Evolutionary conservation across 2,329 filamentous ascomycete genomes (phyloP).

Genomic region (Fonsecaea pedrosoi): DNA sequence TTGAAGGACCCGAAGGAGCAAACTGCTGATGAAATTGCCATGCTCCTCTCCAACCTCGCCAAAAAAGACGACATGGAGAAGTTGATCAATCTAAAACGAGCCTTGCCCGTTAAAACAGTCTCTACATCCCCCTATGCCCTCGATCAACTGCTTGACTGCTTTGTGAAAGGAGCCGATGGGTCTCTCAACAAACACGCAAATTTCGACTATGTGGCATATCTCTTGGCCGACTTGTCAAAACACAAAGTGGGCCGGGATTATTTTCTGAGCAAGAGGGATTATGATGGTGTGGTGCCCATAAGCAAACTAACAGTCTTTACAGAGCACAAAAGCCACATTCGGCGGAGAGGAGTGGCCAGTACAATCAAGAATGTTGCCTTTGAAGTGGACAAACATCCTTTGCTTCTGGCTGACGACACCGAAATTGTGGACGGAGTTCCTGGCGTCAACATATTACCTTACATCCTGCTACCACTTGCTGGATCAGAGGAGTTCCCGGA

Average conservation of each 20-base stretch:
- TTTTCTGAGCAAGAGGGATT: slow-evolving; percentile 74
- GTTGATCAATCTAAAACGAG: slow-evolving; percentile 72
- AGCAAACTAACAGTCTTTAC: slow-evolving; percentile 95
- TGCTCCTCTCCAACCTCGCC: slow-evolving; percentile 90
- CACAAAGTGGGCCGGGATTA: slow-evolving; percentile 71
- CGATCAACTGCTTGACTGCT: slow-evolving; percentile 92
- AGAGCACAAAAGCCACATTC: slow-evolving; percentile 80
- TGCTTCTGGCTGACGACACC: slow-evolving; percentile 72
- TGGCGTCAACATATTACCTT: slow-evolving; percentile 74
- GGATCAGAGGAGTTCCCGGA: slow-evolving; percentile 87
- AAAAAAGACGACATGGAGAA: slow-evolving; percentile 78
- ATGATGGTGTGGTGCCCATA: slow-evolving; percentile 84
- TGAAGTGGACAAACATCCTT: slow-evolving; percentile 73
- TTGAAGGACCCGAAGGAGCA: slow-evolving; percentile 66
- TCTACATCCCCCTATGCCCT: slow-evolving; percentile 70
- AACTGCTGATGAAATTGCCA: slow-evolving; percentile 83
- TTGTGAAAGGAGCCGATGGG: slow-evolving; percentile 87
- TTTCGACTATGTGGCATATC: slow-evolving; percentile 91
- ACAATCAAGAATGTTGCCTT: slow-evolving; percentile 96
- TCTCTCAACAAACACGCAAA: slow-evolving; percentile 81
- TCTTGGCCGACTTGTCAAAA: slow-evolving; percentile 90
- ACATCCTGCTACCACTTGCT: slow-evolving; percentile 85
- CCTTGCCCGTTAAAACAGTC: slow-evolving; percentile 58
- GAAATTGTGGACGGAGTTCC: slow-evolving; percentile 41
- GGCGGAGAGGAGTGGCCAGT: slow-evolving; percentile 91